Base-by-base conservation (phyloP, 164 flowering plant species). In the Chloranthus sessilifolius region DNA sequence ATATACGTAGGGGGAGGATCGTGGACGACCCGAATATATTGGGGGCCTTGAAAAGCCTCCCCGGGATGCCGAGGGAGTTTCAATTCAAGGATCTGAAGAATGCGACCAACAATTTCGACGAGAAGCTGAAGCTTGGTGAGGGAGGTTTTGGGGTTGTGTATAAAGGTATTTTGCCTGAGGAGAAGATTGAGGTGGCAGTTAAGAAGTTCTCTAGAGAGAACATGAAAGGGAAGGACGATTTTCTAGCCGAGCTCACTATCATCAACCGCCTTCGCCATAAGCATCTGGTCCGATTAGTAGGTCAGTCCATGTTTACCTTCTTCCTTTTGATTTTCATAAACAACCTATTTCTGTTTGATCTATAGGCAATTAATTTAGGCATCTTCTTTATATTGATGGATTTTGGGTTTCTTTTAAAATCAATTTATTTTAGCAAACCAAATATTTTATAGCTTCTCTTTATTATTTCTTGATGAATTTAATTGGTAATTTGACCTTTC, bases 71-170 rank as follows among this genome's bases (percentile, higher is more conserved):
- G 1, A 68, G 72, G 50, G 82, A 78, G 68, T 86, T 79, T 56
- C 22, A 51, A 43, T 74, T 62, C 34, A 73, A 53, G 52, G 86
- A 83, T 5, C 29, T 83, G 65, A 83, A 76, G 63, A 76, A 67
- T 56, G 88, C 85, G 0, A 83, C 95, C 0, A 55, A 68, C 17
- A 74, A 76, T n/a, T 86, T 86, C 59, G 61, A 72, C 42, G 80
- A 71, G 41, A 74, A 60, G 45, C 29, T 28, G 58, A 71, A 60
- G 63, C 66, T 87, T 14, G 95, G 95, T 5, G 71, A 77, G 56
- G 95, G 95, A 8, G 91, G 95, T 16, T 86, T 66, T 48, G 91
- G 95, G 8, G 64, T 71, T 0, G 90, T 86, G 14, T 85, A 75
- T 60, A 83, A 53, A 49, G 90, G 90, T 3, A 29, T 59, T 8